A percentile compares a stretch with the other conserved stretches of the same genome.
Evolutionary conservation across 1,284 basidiomycete species (phyloP).

Genomic region (Naganishia albida): DNA sequence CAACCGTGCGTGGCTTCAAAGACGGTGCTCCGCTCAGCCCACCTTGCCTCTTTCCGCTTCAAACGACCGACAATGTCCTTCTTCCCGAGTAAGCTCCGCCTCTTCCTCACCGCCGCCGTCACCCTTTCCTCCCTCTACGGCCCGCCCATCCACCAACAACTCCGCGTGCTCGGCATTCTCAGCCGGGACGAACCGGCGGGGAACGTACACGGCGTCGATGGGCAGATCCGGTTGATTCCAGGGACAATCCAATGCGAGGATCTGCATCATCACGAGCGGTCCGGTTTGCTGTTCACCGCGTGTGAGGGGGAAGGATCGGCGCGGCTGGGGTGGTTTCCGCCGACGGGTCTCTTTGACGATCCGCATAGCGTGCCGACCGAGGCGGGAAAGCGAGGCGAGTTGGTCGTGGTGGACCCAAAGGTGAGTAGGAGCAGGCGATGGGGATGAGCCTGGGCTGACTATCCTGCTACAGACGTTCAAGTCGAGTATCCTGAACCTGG

Average conservation of each 20-base stretch:
- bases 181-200: background rate
- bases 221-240: background rate
- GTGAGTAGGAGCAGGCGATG: constrained; percentile 30
- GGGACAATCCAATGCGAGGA: constrained; percentile 35
- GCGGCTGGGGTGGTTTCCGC: constrained; percentile 40
- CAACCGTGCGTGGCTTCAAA: no score
- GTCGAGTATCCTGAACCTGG: constrained; percentile 33
- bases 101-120: constrained; percentile 6
- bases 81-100: background rate
- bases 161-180: constrained; percentile 13
- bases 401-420: constrained; percentile 39
- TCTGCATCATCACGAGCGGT: constrained; percentile 29
- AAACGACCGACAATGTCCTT: background rate
- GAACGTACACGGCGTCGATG: constrained; percentile 3
- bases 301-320: constrained; percentile 28
- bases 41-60: no score
- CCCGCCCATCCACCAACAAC: constrained; percentile 1
- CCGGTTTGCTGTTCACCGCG: constrained; percentile 32
- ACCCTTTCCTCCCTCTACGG: constrained; percentile 2
- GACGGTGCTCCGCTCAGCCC: no score
- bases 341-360: constrained; percentile 34
- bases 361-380: background rate
- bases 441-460: background rate
- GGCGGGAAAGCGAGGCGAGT: constrained; percentile 10
- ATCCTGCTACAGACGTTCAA: constrained; percentile 36